phyloP scores from a whole-genome alignment of 192 early-diverging fungal species.

The Phlyctochytrium bullatum region DNA sequence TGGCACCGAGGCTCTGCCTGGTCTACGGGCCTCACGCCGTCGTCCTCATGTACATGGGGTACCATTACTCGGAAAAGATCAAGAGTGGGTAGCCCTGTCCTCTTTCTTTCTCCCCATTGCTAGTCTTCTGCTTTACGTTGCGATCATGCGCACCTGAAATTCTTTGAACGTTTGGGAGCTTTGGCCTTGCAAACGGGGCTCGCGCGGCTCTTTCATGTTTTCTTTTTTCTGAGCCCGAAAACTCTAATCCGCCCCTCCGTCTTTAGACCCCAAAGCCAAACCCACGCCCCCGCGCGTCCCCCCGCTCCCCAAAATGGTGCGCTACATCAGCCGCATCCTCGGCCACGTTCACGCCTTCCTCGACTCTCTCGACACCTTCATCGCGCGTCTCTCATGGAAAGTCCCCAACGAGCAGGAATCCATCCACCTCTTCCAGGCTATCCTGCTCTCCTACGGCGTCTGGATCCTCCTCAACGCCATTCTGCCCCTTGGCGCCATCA shows the following conservation, averaged over 20 bases:
- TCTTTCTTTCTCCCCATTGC: not conserved
- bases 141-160: no score
- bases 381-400: slow-evolving; percentile 14
- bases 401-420: slow-evolving; percentile 15
- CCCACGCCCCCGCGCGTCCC: not conserved
- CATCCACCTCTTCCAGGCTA: slow-evolving; percentile 13
- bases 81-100: not conserved
- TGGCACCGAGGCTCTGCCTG: not conserved
- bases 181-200: no score
- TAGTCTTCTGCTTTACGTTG: no score
- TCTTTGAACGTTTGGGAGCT: no score
- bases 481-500: slow-evolving; percentile 2
- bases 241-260: not conserved
- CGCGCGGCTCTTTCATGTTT: not conserved
- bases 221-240: not conserved
- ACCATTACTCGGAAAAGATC: not conserved
- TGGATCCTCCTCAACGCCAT: not conserved
- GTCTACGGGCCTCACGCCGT: not conserved
- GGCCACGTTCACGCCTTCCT: slow-evolving; percentile 9
- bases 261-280: not conserved
- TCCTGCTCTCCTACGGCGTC: slow-evolving; percentile 9
- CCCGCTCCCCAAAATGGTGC: not conserved
- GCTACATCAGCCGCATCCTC: not conserved
- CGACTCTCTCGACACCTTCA: slow-evolving; percentile 13
- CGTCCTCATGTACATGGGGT: not conserved